Percentiles rank a stretch among this genome's conserved stretches.
Evolutionary conservation across 352 stramenopile species (phyloP).

Genomic region (Bremia lactucae): DNA sequence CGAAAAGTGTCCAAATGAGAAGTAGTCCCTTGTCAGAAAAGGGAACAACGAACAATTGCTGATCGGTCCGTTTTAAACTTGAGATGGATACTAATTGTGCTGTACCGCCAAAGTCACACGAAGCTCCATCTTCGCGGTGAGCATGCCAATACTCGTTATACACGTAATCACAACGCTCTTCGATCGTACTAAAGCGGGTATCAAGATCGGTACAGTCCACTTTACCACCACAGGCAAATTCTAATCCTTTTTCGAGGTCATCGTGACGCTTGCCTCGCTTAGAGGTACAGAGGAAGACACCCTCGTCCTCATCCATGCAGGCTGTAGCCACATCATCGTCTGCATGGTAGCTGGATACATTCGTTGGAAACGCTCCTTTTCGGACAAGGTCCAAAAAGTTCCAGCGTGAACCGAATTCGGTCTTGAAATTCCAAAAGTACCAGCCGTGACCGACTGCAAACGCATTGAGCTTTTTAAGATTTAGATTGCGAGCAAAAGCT

Average conservation of each 20-base stretch:
- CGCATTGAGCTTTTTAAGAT: slow-evolving; percentile 88
- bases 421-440: slow-evolving; percentile 95
- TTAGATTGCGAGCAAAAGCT: slow-evolving; percentile 68
- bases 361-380: slow-evolving; percentile 58
- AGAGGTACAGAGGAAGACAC: slow-evolving; percentile 57
- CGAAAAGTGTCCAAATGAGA: no score
- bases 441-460: slow-evolving; percentile 87
- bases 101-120: slow-evolving; percentile 62
- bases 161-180: slow-evolving; percentile 54
- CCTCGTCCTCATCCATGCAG: slow-evolving; percentile 59
- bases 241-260: slow-evolving; percentile 40
- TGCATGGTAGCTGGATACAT: slow-evolving; percentile 46
- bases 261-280: slow-evolving; percentile 50
- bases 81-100: slow-evolving; percentile 37
- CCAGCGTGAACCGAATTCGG: slow-evolving; percentile 86
- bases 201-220: slow-evolving; percentile 48
- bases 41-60: no score
- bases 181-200: slow-evolving; percentile 33
- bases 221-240: slow-evolving; percentile 44
- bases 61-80: no score
- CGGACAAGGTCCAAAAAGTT: slow-evolving; percentile 75
- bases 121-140: slow-evolving; percentile 46
- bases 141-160: slow-evolving; percentile 72
- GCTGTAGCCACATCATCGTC: slow-evolving; percentile 51
- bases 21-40: no score